Conservation (phyloP, 176 grass and related monocot species). For the Musa acuminata region DNA sequence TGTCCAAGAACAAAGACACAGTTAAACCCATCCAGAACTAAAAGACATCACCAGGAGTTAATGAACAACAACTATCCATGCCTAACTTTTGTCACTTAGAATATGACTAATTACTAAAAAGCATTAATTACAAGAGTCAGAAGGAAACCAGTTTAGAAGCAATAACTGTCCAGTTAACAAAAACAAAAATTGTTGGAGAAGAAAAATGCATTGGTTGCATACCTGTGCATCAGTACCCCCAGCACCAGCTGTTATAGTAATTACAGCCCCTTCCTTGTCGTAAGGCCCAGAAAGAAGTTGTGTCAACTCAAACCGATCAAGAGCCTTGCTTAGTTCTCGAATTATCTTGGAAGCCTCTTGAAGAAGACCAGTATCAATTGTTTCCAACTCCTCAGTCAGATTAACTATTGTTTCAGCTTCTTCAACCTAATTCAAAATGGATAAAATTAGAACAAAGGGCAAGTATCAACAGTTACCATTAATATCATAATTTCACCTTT, state of each 20-base stretch:
- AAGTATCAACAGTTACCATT: not conserved
- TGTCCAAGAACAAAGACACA: not conserved
- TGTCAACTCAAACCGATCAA: slow-evolving; percentile 79
- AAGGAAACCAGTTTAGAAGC: not conserved
- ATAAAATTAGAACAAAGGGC: not conserved
- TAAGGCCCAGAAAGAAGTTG: slow-evolving; percentile 97
- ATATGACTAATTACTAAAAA: not conserved
- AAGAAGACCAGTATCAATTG: slow-evolving; percentile 69
- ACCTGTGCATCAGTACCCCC: slow-evolving; percentile 96
- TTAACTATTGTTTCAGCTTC: slow-evolving; percentile 85
- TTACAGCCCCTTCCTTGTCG: slow-evolving; percentile 89
- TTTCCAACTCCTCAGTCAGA: slow-evolving; percentile 81
- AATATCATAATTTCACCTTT: not conserved
- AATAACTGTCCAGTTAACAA: not conserved
- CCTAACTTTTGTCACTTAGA: not conserved
- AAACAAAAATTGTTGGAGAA: not conserved
- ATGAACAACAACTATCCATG: not conserved
- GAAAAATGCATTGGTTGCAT: slow-evolving; percentile 15
- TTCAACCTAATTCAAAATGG: slow-evolving; percentile 53
- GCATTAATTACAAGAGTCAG: not conserved
- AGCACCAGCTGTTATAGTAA: slow-evolving; percentile 89
- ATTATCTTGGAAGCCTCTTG: slow-evolving; percentile 81
- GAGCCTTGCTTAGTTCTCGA: slow-evolving; percentile 58
- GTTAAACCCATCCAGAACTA: not conserved
- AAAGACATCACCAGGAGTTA: not conserved